These are phyloP conservation scores for Phytopythium ostracodes DNA, from an alignment of 352 stramenopile genomes.

Conservation along the genomic window DNA sequence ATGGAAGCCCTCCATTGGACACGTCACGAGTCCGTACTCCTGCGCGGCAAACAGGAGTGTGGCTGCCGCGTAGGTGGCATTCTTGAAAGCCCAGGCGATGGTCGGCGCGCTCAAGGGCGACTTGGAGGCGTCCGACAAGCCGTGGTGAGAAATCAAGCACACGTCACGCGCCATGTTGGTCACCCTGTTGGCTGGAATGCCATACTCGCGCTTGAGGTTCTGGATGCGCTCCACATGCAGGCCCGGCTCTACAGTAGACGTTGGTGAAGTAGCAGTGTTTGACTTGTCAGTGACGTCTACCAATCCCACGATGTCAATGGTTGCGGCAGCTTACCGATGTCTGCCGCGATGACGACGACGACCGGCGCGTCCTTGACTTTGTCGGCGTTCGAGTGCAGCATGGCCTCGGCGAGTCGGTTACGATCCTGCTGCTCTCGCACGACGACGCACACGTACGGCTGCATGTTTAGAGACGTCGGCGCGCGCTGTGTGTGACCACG, in stretches of 20 bases:
- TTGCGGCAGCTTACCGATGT: slow-evolving; percentile 35
- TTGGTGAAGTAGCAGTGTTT: slow-evolving; percentile 17
- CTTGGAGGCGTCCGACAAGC: slow-evolving; percentile 31
- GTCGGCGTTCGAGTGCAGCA: slow-evolving; percentile 51
- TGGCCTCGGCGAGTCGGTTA: slow-evolving; percentile 43
- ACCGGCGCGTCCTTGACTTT: slow-evolving; percentile 67
- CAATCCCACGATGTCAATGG: background rate
- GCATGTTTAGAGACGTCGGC: slow-evolving; percentile 68
- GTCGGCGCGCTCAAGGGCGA: slow-evolving; percentile 41
- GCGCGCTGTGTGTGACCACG: slow-evolving; percentile 27
- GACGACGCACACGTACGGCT: slow-evolving; percentile 59
- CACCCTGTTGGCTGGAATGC: slow-evolving; percentile 32
- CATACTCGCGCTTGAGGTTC: slow-evolving; percentile 55
- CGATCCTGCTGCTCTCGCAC: slow-evolving; percentile 48
- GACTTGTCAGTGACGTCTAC: too few relatives aligned
- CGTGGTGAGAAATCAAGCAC: slow-evolving; percentile 40
- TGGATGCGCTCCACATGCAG: slow-evolving; percentile 63
- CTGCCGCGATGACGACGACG: slow-evolving; percentile 61
- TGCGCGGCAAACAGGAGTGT: slow-evolving; percentile 64
- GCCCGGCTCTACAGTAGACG: slow-evolving; percentile 68
- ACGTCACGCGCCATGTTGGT: slow-evolving; percentile 41
- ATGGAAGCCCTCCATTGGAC: slow-evolving; percentile 67
- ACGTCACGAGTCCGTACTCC: slow-evolving; percentile 51
- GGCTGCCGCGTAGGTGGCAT: slow-evolving; percentile 54
- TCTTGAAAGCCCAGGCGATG: slow-evolving; percentile 73